Conservation (phyloP, 139 green algal genomes). For the Tetraselmis striata region DNA sequence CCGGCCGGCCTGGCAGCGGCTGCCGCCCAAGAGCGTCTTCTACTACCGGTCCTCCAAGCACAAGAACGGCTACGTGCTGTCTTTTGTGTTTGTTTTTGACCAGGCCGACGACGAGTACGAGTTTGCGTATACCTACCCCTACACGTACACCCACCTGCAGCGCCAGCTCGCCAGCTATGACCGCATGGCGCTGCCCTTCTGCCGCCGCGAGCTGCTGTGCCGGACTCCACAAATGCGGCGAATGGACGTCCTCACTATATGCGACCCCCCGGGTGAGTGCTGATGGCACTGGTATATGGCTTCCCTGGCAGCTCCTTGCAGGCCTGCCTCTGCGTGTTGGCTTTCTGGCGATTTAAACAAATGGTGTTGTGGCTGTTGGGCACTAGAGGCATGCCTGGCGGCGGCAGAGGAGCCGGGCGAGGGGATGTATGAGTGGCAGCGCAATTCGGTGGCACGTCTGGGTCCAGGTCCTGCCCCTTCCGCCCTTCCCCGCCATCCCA, state of each 20-base stretch:
- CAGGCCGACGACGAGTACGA: constrained; percentile 31
- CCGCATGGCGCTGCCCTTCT: constrained; percentile 14
- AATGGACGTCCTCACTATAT: constrained; percentile 26
- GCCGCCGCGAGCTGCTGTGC: constrained; percentile 25
- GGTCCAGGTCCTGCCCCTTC: background rate
- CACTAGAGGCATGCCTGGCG: background rate
- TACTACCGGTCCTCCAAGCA: constrained; percentile 33
- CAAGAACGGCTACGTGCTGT: constrained; percentile 29
- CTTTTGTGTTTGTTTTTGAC: constrained; percentile 31
- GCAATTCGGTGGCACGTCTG: background rate
- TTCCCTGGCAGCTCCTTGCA: too few relatives aligned
- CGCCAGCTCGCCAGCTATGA: constrained; percentile 20
- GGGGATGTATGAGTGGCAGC: background rate
- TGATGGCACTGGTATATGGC: too few relatives aligned
- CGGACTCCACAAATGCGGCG: constrained; percentile 19
- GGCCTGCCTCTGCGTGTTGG: too few relatives aligned
- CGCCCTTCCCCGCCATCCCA: too few relatives aligned
- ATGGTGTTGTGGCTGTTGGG: too few relatives aligned
- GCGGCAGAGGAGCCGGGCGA: background rate
- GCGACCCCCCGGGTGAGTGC: constrained; percentile 1
- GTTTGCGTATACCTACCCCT: constrained; percentile 38
- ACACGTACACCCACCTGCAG: constrained; percentile 19
- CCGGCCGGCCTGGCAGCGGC: constrained; percentile 9
- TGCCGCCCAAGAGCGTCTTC: constrained; percentile 24
- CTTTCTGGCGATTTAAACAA: too few relatives aligned